A percentile compares a stretch with the other conserved stretches of the same genome.
Conservation (phyloP, 2,329 filamentous ascomycete genomes). For the Acarospora socialis region DNA sequence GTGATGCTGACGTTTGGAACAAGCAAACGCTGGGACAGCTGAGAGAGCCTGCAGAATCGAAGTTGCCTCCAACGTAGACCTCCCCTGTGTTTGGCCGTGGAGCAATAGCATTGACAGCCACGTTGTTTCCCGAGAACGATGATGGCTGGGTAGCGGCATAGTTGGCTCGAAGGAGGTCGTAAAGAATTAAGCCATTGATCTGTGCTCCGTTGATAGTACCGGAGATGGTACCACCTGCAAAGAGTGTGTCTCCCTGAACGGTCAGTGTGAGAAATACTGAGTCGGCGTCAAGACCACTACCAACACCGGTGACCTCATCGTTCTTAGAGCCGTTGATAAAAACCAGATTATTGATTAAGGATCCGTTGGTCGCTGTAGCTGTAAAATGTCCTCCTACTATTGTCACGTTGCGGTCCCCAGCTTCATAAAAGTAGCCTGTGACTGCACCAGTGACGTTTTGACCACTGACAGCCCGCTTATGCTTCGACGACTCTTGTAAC, state of each 20-base stretch:
- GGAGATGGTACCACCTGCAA: constrained; percentile 66
- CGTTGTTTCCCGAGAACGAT: constrained; percentile 52
- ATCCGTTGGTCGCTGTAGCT: constrained; percentile 52
- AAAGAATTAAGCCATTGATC: constrained; percentile 64
- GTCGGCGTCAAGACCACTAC: constrained; percentile 48
- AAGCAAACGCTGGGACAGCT: constrained; percentile 71
- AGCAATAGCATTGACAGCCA: constrained; percentile 62
- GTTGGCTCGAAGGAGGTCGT: constrained; percentile 52
- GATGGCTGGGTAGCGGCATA: constrained; percentile 59
- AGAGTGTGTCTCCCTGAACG: constrained; percentile 53
- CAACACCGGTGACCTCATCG: constrained; percentile 54
- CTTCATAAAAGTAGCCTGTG: constrained; percentile 62
- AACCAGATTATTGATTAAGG: constrained; percentile 61
- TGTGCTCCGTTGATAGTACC: constrained; percentile 50
- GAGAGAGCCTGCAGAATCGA: constrained; percentile 68
- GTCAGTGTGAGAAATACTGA: constrained; percentile 65
- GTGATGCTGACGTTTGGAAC: constrained; percentile 53
- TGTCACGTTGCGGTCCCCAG: constrained; percentile 61
- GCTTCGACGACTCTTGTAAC: constrained; percentile 11
- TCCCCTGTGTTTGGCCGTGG: constrained; percentile 55
- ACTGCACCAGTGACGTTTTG: constrained; percentile 52
- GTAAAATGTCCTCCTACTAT: constrained; percentile 79
- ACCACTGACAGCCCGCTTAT: constrained; percentile 32
- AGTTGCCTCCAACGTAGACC: constrained; percentile 76
- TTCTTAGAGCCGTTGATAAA: constrained; percentile 65